Conservation (phyloP, 257 asterid genomes). For the Linderniella brevidens region DNA sequence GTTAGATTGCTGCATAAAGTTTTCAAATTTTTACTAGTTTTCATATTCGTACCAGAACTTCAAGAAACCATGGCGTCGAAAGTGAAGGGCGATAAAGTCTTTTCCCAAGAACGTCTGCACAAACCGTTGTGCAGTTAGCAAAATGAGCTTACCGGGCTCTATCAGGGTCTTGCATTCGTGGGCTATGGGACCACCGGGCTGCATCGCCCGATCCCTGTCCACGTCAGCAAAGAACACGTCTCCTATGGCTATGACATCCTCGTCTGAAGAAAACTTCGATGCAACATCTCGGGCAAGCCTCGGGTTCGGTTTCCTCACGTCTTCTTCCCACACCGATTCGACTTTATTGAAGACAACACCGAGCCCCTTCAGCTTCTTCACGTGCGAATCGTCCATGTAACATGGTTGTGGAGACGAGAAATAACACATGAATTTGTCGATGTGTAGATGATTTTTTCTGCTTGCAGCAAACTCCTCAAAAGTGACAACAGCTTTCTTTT, state of each 20-base stretch:
- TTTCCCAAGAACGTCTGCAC: slow-evolving; percentile 86
- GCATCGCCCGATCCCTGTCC: slow-evolving; percentile 83
- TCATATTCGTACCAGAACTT: slow-evolving; percentile 65
- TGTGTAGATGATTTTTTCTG: slow-evolving; percentile 45
- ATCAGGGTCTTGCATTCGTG: slow-evolving; percentile 70
- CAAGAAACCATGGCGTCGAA: slow-evolving; percentile 93
- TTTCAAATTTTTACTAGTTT: not conserved
- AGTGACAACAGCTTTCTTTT: slow-evolving; percentile 61
- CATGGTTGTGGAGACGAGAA: slow-evolving; percentile 83
- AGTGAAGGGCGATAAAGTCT: slow-evolving; percentile 82
- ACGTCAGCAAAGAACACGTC: slow-evolving; percentile 93
- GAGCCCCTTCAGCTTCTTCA: slow-evolving; percentile 65
- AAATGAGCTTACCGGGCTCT: slow-evolving; percentile 77
- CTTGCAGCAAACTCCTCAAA: slow-evolving; percentile 68
- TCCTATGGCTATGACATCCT: slow-evolving; percentile 80
- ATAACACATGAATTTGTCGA: slow-evolving; percentile 68
- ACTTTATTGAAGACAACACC: slow-evolving; percentile 64
- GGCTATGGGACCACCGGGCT: slow-evolving; percentile 89
- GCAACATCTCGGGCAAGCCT: slow-evolving; percentile 50
- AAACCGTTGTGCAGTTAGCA: slow-evolving; percentile 93
- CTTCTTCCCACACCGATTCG: slow-evolving; percentile 78
- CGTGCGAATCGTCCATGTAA: slow-evolving; percentile 67
- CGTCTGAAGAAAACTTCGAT: slow-evolving; percentile 43
- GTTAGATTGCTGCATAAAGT: not conserved
- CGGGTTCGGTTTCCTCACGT: slow-evolving; percentile 62